phyloP scores from a whole-genome alignment of 805 yeast species.

The Cyberlindnera petersonii region DNA sequence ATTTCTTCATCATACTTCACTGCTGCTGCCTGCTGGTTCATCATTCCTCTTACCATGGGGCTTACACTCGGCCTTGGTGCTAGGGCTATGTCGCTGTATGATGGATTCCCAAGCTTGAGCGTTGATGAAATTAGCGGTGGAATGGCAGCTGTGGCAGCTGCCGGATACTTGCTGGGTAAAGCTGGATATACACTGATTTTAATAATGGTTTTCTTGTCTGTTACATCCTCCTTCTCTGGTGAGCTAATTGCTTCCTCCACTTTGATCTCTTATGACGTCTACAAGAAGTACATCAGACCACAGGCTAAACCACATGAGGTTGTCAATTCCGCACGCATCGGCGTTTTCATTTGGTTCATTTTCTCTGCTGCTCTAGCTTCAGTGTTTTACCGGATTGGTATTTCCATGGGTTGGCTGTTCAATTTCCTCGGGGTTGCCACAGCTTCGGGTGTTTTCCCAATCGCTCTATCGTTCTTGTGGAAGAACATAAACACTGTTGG shows the following conservation, averaged over 20 bases:
- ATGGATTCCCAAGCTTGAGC: background rate
- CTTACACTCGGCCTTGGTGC: background rate
- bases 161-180: conserved; percentile 36
- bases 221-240: conserved; percentile 39
- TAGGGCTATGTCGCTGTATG: background rate
- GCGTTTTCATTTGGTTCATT: conserved; percentile 32
- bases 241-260: conserved; percentile 40
- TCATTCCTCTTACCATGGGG: background rate
- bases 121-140: background rate
- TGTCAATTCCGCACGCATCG: background rate
- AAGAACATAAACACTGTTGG: conserved; percentile 34
- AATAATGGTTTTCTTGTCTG: conserved; percentile 40
- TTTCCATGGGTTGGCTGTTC: conserved; percentile 37
- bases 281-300: conserved; percentile 40
- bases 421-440: conserved; percentile 40
- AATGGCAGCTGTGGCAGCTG: background rate
- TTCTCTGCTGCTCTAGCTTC: too few relatives aligned
- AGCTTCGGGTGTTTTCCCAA: conserved; percentile 38
- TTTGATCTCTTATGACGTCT: conserved; percentile 43
- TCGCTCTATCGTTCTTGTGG: conserved; percentile 38
- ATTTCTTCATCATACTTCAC: background rate
- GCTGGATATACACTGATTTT: conserved; percentile 40
- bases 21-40: background rate
- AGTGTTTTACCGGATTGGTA: too few relatives aligned
- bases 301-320: conserved; percentile 29